Base-by-base conservation (phyloP, 1,284 basidiomycete genomes). In the Tylopilus orsonianus region DNA sequence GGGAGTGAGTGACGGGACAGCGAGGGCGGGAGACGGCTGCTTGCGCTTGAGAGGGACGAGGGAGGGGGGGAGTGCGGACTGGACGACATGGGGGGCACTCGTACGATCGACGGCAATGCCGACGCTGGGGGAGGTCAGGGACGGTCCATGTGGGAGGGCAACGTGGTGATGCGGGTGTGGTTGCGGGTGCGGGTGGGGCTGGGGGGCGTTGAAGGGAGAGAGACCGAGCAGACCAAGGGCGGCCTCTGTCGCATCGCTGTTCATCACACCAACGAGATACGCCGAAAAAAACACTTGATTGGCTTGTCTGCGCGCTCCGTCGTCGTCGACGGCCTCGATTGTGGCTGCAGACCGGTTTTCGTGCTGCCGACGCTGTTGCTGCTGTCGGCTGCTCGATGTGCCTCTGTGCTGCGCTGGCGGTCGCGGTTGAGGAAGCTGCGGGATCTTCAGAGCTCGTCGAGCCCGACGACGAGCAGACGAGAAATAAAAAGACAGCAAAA, bases 191-290 rank as follows among this genome's bases (percentile, higher is more conserved):
- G 53, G 53, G 52, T 62, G 55, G 26, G 56, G 56, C 44, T 53
- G 64, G 39, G 64, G 51, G 40, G 65, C 56, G 44, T 69, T 61
- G 44, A 64, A 59, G 44, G 73, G 61, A 40, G 65, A 71, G 46
- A 76, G 72, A 55, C 73, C 71, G 41, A 77, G 72, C 30, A 77
- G 64, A 66, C 75, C 75, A 48, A 76, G 72, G 38, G 73, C 74
- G 45, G 75, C 75, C 62, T 76, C 74, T 55, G 71, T 70, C 52
- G 74, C 75, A 75, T 77, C 74, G 66, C 60, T 73, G 59, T 70
- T 71, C 74, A 77, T 77, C 57, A 46, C 86, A 83, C 66, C 46
- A 30, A 32, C 38, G 24, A 43, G 35, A 48, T 49, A 48, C 44
- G 45, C 44, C 46, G 16, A 55, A 41, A 38, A 48, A 50, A 56